phyloP scores from a whole-genome alignment of 768 basidiomycete genomes.

The Mycena vulgaris region DNA sequence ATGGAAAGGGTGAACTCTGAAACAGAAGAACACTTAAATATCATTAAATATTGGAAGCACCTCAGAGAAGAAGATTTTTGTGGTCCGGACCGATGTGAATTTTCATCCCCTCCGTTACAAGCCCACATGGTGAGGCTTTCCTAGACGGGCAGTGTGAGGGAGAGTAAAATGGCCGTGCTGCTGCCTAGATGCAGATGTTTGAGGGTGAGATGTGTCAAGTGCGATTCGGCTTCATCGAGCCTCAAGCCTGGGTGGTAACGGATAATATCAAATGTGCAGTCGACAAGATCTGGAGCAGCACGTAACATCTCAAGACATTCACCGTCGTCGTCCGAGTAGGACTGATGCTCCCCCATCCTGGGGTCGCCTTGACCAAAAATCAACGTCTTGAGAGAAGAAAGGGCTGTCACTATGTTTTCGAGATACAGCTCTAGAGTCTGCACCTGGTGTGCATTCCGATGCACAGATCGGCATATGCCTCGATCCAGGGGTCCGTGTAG shows the following conservation, averaged over 20 bases:
- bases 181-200: background rate
- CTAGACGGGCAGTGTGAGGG: conserved; percentile 9
- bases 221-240: too few species aligned
- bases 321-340: background rate
- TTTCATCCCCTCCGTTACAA: too few species aligned
- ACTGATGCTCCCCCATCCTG: too few species aligned
- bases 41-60: too few species aligned
- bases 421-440: background rate
- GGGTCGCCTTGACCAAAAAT: background rate
- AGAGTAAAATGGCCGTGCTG: background rate
- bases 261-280: background rate
- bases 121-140: background rate
- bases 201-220: background rate
- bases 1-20: too few species aligned
- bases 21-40: too few species aligned
- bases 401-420: background rate
- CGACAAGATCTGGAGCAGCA: background rate
- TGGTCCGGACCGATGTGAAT: too few species aligned
- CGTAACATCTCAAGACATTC: background rate
- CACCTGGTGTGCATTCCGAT: too few species aligned
- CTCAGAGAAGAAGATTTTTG: too few species aligned
- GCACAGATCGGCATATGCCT: too few species aligned
- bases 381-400: background rate
- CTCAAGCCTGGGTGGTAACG: too few species aligned
- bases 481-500: too few species aligned